phyloP scores from a whole-genome alignment of 768 basidiomycete species.

The Mycena kentingensis region DNA sequence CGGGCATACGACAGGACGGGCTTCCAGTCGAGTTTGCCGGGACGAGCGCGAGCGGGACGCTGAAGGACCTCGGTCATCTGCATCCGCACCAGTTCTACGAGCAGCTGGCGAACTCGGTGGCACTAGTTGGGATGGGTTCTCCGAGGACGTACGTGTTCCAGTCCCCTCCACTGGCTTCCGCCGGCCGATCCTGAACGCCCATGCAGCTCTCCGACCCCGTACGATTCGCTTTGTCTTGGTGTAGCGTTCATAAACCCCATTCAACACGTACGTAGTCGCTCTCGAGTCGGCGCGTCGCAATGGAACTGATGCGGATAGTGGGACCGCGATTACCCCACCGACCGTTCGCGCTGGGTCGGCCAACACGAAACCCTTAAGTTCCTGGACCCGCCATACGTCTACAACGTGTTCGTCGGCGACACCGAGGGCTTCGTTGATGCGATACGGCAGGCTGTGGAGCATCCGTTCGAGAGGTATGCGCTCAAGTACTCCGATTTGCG shows the following conservation, averaged over 20 bases:
- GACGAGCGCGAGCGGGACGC: not conserved
- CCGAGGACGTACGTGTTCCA: not conserved
- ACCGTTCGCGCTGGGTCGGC: not conserved
- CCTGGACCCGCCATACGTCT: not conserved
- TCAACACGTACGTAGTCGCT: not conserved
- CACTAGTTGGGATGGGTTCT: not conserved
- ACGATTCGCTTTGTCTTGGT: conserved; percentile 38
- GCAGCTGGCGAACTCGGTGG: not conserved
- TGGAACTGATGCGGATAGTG: not conserved
- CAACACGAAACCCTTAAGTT: not conserved
- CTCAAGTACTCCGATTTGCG: too few species aligned
- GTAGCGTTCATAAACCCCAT: conserved; percentile 43
- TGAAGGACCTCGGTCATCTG: not conserved
- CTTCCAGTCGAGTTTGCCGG: not conserved
- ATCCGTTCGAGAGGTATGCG: not conserved
- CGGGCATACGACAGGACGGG: not conserved
- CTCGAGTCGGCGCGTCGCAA: not conserved
- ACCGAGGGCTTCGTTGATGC: not conserved
- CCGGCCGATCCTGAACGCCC: not conserved
- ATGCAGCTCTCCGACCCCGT: conserved; percentile 29
- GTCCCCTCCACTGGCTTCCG: not conserved
- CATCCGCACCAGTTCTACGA: not conserved
- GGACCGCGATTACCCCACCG: not conserved
- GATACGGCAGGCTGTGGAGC: not conserved
- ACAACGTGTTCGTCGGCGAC: not conserved